Evolutionary conservation across 192 early-diverging fungal species (phyloP).

Genomic region (Glomus cerebriforme): DNA sequence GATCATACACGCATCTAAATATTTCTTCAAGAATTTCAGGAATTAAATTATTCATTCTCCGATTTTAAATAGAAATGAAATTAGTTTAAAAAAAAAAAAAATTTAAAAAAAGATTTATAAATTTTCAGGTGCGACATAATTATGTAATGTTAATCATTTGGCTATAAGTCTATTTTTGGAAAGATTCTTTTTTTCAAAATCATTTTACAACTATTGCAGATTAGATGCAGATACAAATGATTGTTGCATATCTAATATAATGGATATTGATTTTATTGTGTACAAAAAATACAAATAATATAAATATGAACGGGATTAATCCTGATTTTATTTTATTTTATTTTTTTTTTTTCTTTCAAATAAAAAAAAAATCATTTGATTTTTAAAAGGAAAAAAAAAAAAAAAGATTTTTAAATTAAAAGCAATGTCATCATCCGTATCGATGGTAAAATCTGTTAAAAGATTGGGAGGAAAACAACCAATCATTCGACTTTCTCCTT

Average conservation of each 20-base stretch:
- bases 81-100: background rate
- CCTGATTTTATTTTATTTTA: background rate
- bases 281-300: background rate
- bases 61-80: background rate
- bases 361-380: background rate
- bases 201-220: background rate
- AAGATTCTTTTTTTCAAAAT: background rate
- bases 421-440: background rate
- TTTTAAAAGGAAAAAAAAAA: background rate
- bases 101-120: too few relatives aligned
- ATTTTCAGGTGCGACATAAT: background rate
- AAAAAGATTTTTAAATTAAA: background rate
- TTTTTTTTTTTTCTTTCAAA: too few relatives aligned
- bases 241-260: background rate
- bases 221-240: background rate
- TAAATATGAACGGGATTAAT: background rate
- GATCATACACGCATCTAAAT: background rate
- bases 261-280: background rate
- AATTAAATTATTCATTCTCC: background rate
- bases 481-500: background rate
- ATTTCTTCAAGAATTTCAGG: background rate
- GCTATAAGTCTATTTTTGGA: background rate
- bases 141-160: background rate
- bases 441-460: background rate
- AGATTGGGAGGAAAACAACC: background rate